Evolutionary conservation across 495 filamentous ascomycete genomes (phyloP), one percentile per base, ranked within the genome.

Genomic region (Mycothermus thermophilus): DNA sequence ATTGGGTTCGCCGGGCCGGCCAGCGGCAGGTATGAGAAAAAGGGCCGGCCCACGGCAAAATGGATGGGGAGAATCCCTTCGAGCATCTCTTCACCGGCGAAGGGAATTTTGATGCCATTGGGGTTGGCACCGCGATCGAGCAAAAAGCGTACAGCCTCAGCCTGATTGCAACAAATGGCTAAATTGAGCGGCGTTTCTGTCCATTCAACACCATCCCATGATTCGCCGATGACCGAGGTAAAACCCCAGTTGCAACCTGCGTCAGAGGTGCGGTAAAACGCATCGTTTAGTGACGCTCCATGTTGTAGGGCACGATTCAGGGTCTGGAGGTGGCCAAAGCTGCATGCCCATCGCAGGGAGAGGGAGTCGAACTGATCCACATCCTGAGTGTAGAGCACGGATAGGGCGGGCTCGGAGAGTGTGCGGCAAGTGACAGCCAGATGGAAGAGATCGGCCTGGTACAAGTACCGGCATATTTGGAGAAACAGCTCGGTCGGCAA

Each of bases 311-410:
- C n/a, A 3, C 40, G 32, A 9, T 47, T 30, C 5, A 47, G 21
- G 0, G 44, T 47, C 18, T 28, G 1, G 30, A 29, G 14, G 6
- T 38, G 12, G 21, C 40, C 40, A 17, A 41, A 37, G 10, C 40
- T 41, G 37, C 40, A 47, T 5, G 40, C 36, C 40, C 40, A 47
- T 2, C 44, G 44, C 5, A 47, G 40, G 3, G 37, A 30, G 25
- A 47, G 36, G 26, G 33, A 47, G 33, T 43, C 44, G 18, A 47
- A 47, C 4, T 29, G 11, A 12, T 24, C 15, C 34, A 47, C 22
- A 37, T 47, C 44, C 4, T 34, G 40, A 1, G 7, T 24, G 37
- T 47, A 47, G 0, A 47, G 18, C 25, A 35, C 8, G 10, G 22
- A 15, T 4, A 38, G 8, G 2, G 27, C 11, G 17, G 32, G 2